These are phyloP conservation scores for Mucor sp. DNA, from an alignment of 371 early-diverging fungal species.

Conservation along the genomic window DNA sequence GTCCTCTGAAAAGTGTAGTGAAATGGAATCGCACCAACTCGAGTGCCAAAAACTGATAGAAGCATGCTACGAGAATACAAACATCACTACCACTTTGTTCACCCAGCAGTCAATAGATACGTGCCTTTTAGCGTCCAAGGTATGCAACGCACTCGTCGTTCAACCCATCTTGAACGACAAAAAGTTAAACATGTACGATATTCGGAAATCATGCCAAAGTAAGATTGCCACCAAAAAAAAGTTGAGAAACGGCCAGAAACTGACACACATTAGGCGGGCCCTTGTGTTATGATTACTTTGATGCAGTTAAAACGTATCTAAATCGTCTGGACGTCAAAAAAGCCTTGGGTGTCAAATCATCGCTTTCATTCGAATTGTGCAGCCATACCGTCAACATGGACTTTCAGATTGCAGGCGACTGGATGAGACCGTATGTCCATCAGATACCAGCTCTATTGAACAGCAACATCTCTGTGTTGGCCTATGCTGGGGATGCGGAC, in stretches of 20 bases:
- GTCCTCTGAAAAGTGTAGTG: conserved; percentile 59
- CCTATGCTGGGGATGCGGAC: conserved; percentile 91
- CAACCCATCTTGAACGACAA: conserved; percentile 57
- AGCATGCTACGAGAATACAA: conserved; percentile 80
- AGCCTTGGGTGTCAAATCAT: conserved; percentile 61
- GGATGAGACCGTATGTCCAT: conserved; percentile 34
- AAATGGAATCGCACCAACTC: conserved; percentile 69
- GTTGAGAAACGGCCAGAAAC: background rate
- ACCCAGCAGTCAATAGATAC: conserved; percentile 13
- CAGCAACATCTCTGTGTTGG: conserved; percentile 67
- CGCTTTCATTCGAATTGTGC: conserved; percentile 67
- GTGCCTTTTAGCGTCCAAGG: conserved; percentile 80
- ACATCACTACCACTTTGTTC: conserved; percentile 35
- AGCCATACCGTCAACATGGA: conserved; percentile 66
- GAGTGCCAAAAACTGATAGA: conserved; percentile 76
- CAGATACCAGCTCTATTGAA: conserved; percentile 20
- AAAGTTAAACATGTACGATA: conserved; percentile 64
- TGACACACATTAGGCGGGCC: conserved; percentile 4
- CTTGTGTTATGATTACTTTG: conserved; percentile 79
- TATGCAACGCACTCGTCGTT: conserved; percentile 78
- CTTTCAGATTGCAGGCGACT: conserved; percentile 1
- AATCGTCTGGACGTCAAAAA: conserved; percentile 72
- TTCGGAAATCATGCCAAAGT: conserved; percentile 63
- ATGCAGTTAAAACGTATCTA: conserved; percentile 67
- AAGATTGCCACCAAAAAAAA: background rate